Evolutionary conservation across 202 grass and related monocot genomes (phyloP).

Genomic region (Setaria viridis): DNA sequence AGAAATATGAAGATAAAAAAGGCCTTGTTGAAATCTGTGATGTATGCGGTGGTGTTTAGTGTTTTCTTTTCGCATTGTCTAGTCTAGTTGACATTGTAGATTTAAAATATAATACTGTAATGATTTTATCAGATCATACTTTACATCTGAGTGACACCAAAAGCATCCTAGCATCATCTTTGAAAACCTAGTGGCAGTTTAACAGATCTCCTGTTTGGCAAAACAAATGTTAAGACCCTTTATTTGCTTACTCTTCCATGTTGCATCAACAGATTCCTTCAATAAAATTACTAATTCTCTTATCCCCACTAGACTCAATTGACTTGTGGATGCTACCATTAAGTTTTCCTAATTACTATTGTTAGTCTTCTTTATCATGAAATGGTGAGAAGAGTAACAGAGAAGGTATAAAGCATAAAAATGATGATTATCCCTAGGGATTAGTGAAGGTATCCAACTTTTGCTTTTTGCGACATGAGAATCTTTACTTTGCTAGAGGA

Average conservation of each 20-base stretch:
- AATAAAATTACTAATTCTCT: not conserved
- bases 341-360: slow-evolving; percentile 34
- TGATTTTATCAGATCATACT: slow-evolving; percentile 9
- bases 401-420: slow-evolving; percentile 37
- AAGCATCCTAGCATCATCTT: not conserved
- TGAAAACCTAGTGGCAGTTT: not conserved
- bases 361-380: not conserved
- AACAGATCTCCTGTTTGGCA: not conserved
- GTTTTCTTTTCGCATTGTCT: not conserved
- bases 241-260: slow-evolving; percentile 13
- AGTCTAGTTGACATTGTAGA: slow-evolving; percentile 13
- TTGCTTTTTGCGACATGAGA: slow-evolving; percentile 46
- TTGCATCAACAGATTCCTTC: not conserved
- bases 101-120: not conserved
- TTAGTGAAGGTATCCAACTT: slow-evolving; percentile 43
- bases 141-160: slow-evolving; percentile 2
- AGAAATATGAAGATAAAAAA: not conserved
- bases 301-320: slow-evolving; percentile 4
- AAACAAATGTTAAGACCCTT: not conserved
- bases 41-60: slow-evolving; percentile 1
- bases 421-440: slow-evolving; percentile 36
- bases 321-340: slow-evolving; percentile 6
- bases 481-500: slow-evolving; percentile 57
- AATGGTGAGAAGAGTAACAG: slow-evolving; percentile 34
- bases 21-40: not conserved